Conservation (phyloP, 176 grass and related monocot species). For the Oryza glumipatula region DNA sequence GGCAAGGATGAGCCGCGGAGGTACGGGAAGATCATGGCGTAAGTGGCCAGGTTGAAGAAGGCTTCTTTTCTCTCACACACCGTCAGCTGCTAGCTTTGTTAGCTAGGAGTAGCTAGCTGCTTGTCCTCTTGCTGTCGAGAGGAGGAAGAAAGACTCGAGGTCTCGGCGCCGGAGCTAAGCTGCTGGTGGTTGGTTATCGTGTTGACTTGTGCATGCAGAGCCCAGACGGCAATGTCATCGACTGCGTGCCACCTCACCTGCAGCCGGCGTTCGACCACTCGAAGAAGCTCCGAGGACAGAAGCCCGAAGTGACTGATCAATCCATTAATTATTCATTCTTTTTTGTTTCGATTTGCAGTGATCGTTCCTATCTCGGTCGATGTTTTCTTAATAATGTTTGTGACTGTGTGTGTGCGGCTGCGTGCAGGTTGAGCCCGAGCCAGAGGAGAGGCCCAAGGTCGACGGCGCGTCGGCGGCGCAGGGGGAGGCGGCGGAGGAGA, state of each 20-base stretch:
- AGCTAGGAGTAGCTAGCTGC: not conserved
- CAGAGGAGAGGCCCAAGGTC: conserved; percentile 28
- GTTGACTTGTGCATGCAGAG: conserved; percentile 47
- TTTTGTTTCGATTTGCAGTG: not conserved
- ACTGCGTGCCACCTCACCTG: conserved; percentile 72
- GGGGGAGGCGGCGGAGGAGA: not conserved
- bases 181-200: not conserved
- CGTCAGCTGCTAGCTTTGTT: not conserved
- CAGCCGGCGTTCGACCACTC: conserved; percentile 84
- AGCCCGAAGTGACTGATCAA: conserved; percentile 50
- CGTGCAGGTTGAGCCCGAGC: conserved; percentile 55
- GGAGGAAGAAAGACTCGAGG: too few species aligned
- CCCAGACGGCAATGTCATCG: conserved; percentile 74
- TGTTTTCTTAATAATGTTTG: not conserved
- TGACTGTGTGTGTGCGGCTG: too few species aligned
- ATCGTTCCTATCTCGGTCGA: not conserved
- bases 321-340: not conserved
- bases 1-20: conserved; percentile 33
- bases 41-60: conserved; percentile 52
- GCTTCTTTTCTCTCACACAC: not conserved
- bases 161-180: not conserved
- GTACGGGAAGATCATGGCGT: conserved; percentile 47
- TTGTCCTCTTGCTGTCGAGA: conserved; percentile 3
- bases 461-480: not conserved
- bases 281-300: conserved; percentile 50